These are phyloP conservation scores for Dendryphion nanum DNA, from an alignment of 2,329 filamentous ascomycete genomes.

Conservation along the genomic window DNA sequence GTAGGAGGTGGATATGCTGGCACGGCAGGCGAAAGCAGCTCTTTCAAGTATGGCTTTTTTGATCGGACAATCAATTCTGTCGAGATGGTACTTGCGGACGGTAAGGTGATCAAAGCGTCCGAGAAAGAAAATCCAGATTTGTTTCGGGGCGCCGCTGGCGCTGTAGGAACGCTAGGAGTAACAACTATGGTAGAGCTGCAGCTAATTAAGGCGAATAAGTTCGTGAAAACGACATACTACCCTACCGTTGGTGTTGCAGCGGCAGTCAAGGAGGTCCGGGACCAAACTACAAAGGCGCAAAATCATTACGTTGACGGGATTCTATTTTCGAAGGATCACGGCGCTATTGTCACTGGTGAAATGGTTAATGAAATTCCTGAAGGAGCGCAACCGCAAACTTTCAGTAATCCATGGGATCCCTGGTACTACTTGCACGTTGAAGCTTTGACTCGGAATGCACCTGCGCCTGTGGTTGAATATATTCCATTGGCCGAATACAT, in stretches of 20 bases:
- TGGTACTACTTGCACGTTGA: slow-evolving; percentile 52
- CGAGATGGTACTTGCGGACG: slow-evolving; percentile 65
- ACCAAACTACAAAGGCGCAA: slow-evolving; percentile 34
- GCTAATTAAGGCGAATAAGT: slow-evolving; percentile 46
- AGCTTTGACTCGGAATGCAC: slow-evolving; percentile 34
- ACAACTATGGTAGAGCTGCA: slow-evolving; percentile 57
- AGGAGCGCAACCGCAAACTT: slow-evolving; percentile 31
- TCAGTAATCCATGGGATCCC: slow-evolving; percentile 46
- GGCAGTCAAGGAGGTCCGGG: slow-evolving; percentile 41
- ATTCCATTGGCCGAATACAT: slow-evolving; percentile 66
- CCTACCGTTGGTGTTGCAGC: slow-evolving; percentile 43
- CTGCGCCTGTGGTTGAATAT: slow-evolving; percentile 61
- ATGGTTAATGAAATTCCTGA: slow-evolving; percentile 39
- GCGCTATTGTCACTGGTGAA: slow-evolving; percentile 46
- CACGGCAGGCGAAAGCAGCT: slow-evolving; percentile 66
- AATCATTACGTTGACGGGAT: slow-evolving; percentile 53
- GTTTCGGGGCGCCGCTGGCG: slow-evolving; percentile 64
- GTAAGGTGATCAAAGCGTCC: slow-evolving; percentile 56
- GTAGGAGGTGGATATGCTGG: slow-evolving; percentile 67
- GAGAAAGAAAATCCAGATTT: slow-evolving; percentile 57
- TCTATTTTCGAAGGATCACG: slow-evolving; percentile 44
- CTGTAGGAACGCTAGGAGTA: slow-evolving; percentile 66
- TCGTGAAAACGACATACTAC: slow-evolving; percentile 51
- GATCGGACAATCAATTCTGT: slow-evolving; percentile 61
- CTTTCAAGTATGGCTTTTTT: slow-evolving; percentile 67